Percentiles rank a stretch among this genome's conserved stretches.
phyloP scores from a whole-genome alignment of 495 filamentous ascomycete genomes.

The Choiromyces venosus region DNA sequence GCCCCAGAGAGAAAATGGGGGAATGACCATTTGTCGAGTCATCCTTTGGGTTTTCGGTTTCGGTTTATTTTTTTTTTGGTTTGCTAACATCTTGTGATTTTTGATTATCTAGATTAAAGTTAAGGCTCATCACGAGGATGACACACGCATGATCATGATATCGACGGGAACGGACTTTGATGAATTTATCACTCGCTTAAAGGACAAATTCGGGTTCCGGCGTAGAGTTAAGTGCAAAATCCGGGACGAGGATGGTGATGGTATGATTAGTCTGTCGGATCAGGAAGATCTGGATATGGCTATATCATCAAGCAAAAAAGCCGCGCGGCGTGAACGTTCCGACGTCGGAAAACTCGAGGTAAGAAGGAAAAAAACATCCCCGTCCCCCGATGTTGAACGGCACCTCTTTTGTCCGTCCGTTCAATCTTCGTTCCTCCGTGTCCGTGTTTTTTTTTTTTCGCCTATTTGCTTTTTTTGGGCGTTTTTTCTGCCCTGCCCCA shows the following conservation, averaged over 20 bases:
- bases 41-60: not conserved
- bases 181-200: conserved; percentile 69
- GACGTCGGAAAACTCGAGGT: conserved; percentile 97
- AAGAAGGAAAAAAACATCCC: conserved; percentile 39
- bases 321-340: conserved; percentile 63
- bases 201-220: conserved; percentile 74
- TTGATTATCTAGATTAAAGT: conserved; percentile 58
- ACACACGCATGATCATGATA: conserved; percentile 93
- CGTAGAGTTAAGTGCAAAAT: conserved; percentile 75
- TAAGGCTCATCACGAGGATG: conserved; percentile 86
- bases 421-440: not conserved
- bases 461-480: not conserved
- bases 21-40: not conserved
- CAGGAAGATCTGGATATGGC: conserved; percentile 92
- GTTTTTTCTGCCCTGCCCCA: not conserved
- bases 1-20: not conserved
- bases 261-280: conserved; percentile 95
- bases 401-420: not conserved
- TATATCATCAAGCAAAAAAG: conserved; percentile 59
- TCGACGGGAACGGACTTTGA: conserved; percentile 63
- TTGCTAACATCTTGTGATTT: not conserved
- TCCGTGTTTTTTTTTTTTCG: not conserved
- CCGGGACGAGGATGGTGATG: conserved; percentile 75
- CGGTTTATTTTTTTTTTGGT: not conserved
- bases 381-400: not conserved